Evolutionary conservation across 345 rosid species (phyloP), one percentile per base, ranked within the genome.

Genomic region (Salix caprea): DNA sequence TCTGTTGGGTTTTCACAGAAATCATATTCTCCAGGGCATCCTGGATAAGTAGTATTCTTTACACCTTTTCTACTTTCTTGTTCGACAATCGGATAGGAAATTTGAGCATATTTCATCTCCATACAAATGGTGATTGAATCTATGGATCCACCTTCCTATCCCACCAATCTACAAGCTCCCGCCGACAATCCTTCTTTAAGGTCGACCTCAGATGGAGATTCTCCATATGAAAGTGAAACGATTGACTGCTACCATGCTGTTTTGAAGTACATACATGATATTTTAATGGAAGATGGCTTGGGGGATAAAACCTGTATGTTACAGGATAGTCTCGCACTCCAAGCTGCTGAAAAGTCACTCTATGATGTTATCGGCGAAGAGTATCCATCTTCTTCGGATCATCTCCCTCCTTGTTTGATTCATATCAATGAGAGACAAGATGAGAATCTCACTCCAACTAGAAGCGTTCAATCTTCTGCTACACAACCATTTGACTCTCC

Each of bases 331-430:
- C 86, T 91, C 56, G 92, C 98, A 24, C 88, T 94, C 74, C 98
- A 94, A 84, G 95, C 93, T 2, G 92, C 91, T 16, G 97, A 91
- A 73, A 94, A 82, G 69, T 89, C 95, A 48, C 86, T 93, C 37
- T 89, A 83, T 67, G 92, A 92, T 58, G 96, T 81, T 19, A 86
- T 91, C 76, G 87, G 86, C 19, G 89, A 89, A 78, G 82, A 82
- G 28, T 73, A 85, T 70, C 86, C 86, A 16, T 81, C 80, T 62
- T 69, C 88, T 2, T 62, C 83, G 15, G 30, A 65, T 37, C 62
- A 62, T 2, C 2, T 21, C 37, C 70, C 78, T 24, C 50, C 61
- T 68, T 69, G 56, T 74, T 9, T 46, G 48, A 6, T 71, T 69
- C 81, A 56, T 37, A 73, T 2, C 61, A 8, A 54, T n/a, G 42